phyloP scores from a whole-genome alignment of 352 stramenopile species.

The Pythium rishiriense region DNA sequence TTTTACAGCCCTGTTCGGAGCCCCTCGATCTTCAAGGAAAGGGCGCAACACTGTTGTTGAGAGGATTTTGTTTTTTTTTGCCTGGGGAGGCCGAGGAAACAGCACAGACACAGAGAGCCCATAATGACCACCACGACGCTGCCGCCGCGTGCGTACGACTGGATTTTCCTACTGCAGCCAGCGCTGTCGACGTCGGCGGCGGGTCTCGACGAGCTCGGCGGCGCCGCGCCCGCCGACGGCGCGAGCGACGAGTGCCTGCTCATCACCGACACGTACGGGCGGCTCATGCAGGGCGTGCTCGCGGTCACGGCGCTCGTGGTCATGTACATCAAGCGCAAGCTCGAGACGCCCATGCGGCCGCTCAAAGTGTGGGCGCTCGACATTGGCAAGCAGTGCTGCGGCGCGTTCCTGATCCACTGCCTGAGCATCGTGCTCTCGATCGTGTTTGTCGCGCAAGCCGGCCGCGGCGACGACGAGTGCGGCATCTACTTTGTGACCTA shows the following conservation, averaged over 20 bases:
- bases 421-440: conserved; percentile 67
- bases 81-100: too few relatives aligned
- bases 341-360: conserved; percentile 67
- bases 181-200: not conserved
- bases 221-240: conserved; percentile 4
- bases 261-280: conserved; percentile 68
- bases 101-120: too few relatives aligned
- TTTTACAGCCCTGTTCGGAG: too few relatives aligned
- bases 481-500: conserved; percentile 78
- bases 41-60: too few relatives aligned
- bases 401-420: conserved; percentile 58
- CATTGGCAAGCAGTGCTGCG: conserved; percentile 68
- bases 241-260: conserved; percentile 52
- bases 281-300: conserved; percentile 60
- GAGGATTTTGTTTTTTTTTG: too few relatives aligned
- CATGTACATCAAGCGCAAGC: conserved; percentile 77
- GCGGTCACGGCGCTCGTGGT: conserved; percentile 52
- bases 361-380: conserved; percentile 74
- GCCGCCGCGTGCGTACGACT: conserved; percentile 16
- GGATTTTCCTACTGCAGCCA: conserved; percentile 16
- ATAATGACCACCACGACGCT: not conserved
- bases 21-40: too few relatives aligned
- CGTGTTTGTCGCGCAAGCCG: conserved; percentile 44
- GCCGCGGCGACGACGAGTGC: conserved; percentile 57
- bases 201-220: not conserved